Evolutionary conservation across 176 grass and related monocot species (phyloP).

Genomic region (Oryza glumipatula): DNA sequence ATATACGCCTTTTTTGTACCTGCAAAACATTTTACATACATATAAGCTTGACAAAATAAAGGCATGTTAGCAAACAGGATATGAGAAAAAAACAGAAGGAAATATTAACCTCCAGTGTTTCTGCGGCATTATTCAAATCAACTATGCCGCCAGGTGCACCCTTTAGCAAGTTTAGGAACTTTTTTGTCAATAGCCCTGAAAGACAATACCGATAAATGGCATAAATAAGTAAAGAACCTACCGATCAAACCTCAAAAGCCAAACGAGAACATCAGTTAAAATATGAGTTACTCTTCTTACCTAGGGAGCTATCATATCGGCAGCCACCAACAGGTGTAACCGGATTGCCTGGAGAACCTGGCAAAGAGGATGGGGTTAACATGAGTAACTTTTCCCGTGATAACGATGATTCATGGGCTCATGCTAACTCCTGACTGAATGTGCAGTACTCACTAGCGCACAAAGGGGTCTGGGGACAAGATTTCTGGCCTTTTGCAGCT

Average conservation of each 20-base stretch:
- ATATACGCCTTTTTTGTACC: constrained; percentile 94
- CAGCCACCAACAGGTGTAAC: constrained; percentile 62
- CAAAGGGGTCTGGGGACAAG: constrained; percentile 67
- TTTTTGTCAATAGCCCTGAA: constrained; percentile 77
- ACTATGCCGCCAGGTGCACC: constrained; percentile 75
- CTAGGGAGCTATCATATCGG: constrained; percentile 85
- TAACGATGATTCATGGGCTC: constrained; percentile 14
- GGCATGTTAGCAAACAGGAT: not conserved
- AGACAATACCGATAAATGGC: constrained; percentile 17
- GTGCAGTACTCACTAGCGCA: constrained; percentile 50
- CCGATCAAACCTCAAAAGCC: not conserved
- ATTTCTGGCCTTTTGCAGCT: constrained; percentile 56
- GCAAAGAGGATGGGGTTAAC: constrained; percentile 31
- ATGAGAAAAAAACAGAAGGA: constrained; percentile 2
- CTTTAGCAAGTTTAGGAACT: constrained; percentile 85
- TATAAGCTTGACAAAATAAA: constrained; percentile 30
- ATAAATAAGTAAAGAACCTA: constrained; percentile 30
- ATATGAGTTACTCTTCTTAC: constrained; percentile 41
- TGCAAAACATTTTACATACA: constrained; percentile 42
- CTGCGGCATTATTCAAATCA: constrained; percentile 87
- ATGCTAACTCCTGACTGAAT: constrained; percentile 1
- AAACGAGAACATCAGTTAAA: constrained; percentile 14
- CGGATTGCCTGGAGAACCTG: constrained; percentile 72
- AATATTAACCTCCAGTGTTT: constrained; percentile 70
- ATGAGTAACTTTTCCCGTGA: constrained; percentile 15